Base-by-base conservation (phyloP, 2,329 filamentous ascomycete genomes). In the Periconia digitata region DNA sequence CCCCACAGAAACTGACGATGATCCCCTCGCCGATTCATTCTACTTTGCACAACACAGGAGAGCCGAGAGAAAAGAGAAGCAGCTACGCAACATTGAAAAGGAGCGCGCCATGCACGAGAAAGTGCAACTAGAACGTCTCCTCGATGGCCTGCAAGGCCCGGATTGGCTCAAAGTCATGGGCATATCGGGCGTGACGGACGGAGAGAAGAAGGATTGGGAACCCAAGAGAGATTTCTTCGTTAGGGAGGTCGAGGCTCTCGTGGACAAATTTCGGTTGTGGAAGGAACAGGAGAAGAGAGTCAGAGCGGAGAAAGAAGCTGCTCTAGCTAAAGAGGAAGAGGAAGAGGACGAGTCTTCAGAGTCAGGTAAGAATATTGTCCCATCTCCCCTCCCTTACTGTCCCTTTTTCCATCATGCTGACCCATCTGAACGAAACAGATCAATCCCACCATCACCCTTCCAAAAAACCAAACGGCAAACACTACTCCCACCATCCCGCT, bases 151-250 rank as follows among this genome's bases (percentile, higher is more conserved):
- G 1, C 87, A 90, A 67, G 89, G 92, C 2, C 90, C 89, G 49
- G 94, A 97, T 71, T 99, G 94, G 94, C 78, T 96, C 47, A 86
- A 89, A 52, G 83, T 92, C 3, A 91, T 99, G 85, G 94, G 92
- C 21, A 87, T 97, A 27, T 92, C 85, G 55, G 90, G 82, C 32
- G 75, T 95, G 32, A 95, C 90, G 0, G 92, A 96, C 64, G 85
- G 84, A 18, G 89, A 90, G 63, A 92, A 90, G 72, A 94, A 88
- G 69, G 82, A 86, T 23, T 96, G 90, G 70, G 90, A 96, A 70
- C 85, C 87, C 2, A 94, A 94, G 52, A 83, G 94, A 22, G 81
- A 86, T 51, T 85, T 92, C 67, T 95, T 96, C 66, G 87, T 96
- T 60, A 82, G 80, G 47, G 90, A 95, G 51, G 92, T 95, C 49